Evolutionary conservation across 768 basidiomycete genomes (phyloP).

Genomic region (Hydnum rufescens): DNA sequence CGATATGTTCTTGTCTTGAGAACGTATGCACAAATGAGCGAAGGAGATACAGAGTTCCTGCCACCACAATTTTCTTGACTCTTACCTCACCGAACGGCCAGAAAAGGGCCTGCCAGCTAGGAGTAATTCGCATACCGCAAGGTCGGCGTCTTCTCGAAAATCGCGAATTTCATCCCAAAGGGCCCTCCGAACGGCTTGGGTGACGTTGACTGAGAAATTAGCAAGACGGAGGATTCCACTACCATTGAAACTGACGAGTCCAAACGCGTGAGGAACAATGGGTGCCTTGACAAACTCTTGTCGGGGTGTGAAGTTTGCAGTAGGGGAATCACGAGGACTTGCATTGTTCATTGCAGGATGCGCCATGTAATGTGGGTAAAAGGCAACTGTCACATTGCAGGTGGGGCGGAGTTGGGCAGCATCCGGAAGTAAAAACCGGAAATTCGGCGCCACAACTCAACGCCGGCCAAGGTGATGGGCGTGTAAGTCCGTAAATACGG

Average conservation of each 20-base stretch:
- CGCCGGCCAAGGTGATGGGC: no score
- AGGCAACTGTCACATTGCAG: no score
- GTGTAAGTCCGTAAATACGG: no score
- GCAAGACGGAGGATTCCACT: constrained; percentile 9
- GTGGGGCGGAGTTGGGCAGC: no score
- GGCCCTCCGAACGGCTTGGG: constrained; percentile 1
- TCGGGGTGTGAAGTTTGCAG: constrained; percentile 8
- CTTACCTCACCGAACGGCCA: not conserved
- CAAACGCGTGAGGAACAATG: constrained; percentile 8
- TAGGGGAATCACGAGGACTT: no score
- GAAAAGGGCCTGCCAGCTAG: constrained; percentile 6
- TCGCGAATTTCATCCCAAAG: constrained; percentile 1
- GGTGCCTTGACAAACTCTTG: constrained; percentile 7
- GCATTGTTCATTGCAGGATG: no score
- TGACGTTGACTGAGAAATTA: constrained; percentile 8
- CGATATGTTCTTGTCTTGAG: constrained; percentile 6
- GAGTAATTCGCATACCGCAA: constrained; percentile 8
- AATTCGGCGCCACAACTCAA: no score
- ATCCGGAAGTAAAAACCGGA: no score
- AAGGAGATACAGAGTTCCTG: no score
- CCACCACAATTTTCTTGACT: not conserved
- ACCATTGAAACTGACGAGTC: constrained; percentile 10
- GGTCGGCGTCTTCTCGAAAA: constrained; percentile 7
- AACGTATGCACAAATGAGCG: not conserved
- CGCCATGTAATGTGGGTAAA: no score